Percentiles rank a stretch among this genome's conserved stretches.
Evolutionary conservation across 495 filamentous ascomycete genomes (phyloP).

Genomic region (Viridothelium virens): DNA sequence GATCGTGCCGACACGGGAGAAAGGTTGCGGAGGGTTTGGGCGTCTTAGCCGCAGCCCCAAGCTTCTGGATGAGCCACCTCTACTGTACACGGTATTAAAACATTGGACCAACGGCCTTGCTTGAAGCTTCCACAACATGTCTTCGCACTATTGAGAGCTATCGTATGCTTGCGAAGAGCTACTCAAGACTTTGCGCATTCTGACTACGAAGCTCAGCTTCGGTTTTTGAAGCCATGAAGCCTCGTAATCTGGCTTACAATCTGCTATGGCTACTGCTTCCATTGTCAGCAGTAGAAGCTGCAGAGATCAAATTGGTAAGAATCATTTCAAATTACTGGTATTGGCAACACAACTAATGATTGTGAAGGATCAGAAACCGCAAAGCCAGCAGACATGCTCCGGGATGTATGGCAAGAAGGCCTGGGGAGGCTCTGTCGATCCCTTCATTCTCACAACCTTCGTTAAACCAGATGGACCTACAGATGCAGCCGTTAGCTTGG

Average conservation of each 20-base stretch:
- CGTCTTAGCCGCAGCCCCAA: not conserved
- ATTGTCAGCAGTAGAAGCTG: slow-evolving; percentile 22
- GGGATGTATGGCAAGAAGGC: slow-evolving; percentile 91
- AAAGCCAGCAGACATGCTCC: slow-evolving; percentile 78
- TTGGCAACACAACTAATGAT: not conserved
- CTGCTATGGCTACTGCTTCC: slow-evolving; percentile 21
- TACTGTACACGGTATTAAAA: not conserved
- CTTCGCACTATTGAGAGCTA: not conserved
- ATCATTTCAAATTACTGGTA: too few species aligned
- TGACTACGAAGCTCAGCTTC: not conserved
- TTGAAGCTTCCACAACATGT: not conserved
- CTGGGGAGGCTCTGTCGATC: slow-evolving; percentile 85
- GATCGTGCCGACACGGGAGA: not conserved
- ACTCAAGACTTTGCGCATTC: not conserved
- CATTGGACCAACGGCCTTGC: not conserved
- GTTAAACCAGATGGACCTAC: slow-evolving; percentile 50
- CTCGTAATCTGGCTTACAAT: not conserved
- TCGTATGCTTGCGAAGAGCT: not conserved
- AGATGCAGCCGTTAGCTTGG: slow-evolving; percentile 71
- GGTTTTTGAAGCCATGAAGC: not conserved
- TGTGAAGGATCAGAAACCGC: slow-evolving; percentile 60
- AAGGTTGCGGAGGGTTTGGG: too few species aligned
- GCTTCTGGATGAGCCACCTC: not conserved
- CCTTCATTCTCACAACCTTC: slow-evolving; percentile 81
- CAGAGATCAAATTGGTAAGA: slow-evolving; percentile 27